These are phyloP conservation scores for Garcia nutans DNA, from an alignment of 345 rosid species.

Conservation along the genomic window DNA sequence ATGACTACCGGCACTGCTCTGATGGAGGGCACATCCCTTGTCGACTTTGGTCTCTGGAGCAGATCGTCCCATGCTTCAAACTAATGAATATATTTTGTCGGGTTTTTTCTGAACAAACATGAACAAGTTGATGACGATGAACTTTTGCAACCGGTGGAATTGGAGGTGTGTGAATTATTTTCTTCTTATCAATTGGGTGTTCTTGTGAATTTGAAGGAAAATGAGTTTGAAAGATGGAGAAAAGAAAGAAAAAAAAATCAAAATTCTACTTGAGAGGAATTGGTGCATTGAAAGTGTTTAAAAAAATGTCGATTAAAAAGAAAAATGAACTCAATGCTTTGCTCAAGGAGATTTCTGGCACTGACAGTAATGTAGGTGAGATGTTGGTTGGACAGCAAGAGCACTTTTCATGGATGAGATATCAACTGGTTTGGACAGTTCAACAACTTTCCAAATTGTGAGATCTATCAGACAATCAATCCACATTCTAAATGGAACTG, in stretches of 20 bases:
- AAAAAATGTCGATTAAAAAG: too few species aligned
- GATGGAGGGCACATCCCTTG: conserved; percentile 90
- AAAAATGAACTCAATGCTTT: too few species aligned
- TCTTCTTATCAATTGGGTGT: conserved; percentile 58
- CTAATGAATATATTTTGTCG: conserved; percentile 75
- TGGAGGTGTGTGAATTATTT: conserved; percentile 90
- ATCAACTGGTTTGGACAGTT: conserved; percentile 71
- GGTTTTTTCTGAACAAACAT: conserved; percentile 90
- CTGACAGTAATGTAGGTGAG: conserved; percentile 44
- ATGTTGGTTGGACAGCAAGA: conserved; percentile 64
- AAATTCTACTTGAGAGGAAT: too few species aligned
- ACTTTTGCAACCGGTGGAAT: conserved; percentile 75
- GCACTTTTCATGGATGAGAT: conserved; percentile 82
- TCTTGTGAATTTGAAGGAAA: conserved; percentile 46
- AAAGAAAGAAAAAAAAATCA: too few species aligned
- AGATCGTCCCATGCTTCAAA: conserved; percentile 94
- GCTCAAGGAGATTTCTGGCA: too few species aligned
- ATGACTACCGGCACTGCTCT: conserved; percentile 89
- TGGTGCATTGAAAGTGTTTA: too few species aligned
- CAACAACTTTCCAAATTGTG: conserved; percentile 69
- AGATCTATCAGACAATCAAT: conserved; percentile 55
- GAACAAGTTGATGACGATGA: conserved; percentile 93
- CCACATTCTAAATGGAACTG: conserved; percentile 62
- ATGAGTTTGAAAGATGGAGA: too few species aligned
- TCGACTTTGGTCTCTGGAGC: conserved; percentile 78